These are phyloP conservation scores for Solanum hybrid DNA, from an alignment of 305 asterid genomes.

Conservation along the genomic window DNA sequence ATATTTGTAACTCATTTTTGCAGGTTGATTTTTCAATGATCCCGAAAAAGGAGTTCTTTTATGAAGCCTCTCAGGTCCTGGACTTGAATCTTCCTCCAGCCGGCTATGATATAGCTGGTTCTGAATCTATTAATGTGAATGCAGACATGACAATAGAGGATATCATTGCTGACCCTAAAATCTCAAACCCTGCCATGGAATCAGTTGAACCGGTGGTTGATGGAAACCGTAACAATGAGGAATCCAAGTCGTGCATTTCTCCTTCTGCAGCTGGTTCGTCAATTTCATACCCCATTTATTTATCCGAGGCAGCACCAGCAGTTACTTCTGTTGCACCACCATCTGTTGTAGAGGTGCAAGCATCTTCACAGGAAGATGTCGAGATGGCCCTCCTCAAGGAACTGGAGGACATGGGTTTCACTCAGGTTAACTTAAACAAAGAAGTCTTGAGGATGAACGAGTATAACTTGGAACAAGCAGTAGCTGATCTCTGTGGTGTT, in stretches of 20 bases:
- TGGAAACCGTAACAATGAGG: conserved; percentile 31
- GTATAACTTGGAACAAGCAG: conserved; percentile 54
- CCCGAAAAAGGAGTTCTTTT: conserved; percentile 18
- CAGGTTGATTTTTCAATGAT: conserved; percentile 52
- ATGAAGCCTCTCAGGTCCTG: conserved; percentile 36
- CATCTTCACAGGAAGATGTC: conserved; percentile 17
- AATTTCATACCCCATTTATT: conserved; percentile 38
- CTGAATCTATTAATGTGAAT: conserved; percentile 26
- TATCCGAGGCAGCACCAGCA: conserved; percentile 22
- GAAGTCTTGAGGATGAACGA: conserved; percentile 51
- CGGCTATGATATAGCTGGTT: conserved; percentile 17
- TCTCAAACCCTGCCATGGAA: conserved; percentile 15
- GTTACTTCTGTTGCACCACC: not conserved
- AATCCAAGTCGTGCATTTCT: conserved; percentile 5
- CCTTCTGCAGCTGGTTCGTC: conserved; percentile 22
- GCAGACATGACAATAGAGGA: conserved; percentile 22
- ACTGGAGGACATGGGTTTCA: conserved; percentile 76
- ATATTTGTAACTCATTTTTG: not conserved
- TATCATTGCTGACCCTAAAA: conserved; percentile 8
- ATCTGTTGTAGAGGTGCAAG: conserved; percentile 10
- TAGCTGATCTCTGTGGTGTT: conserved; percentile 60
- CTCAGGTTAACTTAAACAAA: conserved; percentile 58
- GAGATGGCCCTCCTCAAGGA: conserved; percentile 55
- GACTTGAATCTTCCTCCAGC: conserved; percentile 78
- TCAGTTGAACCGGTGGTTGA: conserved; percentile 23